Base-by-base conservation (phyloP, 495 filamentous ascomycete genomes). In the Penicillium flavigenum region DNA sequence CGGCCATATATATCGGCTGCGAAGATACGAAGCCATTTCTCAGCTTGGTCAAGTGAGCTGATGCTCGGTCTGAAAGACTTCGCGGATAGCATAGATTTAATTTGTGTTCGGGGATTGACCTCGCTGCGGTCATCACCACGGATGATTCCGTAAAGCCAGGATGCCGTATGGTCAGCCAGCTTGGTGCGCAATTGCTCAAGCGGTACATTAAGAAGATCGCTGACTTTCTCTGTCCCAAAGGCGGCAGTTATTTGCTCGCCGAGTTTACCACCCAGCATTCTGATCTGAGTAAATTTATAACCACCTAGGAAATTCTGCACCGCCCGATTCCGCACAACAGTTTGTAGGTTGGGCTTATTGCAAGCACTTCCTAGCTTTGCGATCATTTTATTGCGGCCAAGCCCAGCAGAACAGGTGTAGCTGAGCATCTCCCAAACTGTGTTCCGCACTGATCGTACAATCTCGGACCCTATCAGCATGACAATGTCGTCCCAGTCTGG, bases 31-130 rank as follows among this genome's bases (percentile, higher is more conserved):
- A 98, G 76, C 94, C 94, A 98, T 63, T 85, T 88, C 7, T 83
- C 78, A 2, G 86, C 95, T 70, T 96, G 90, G 24, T 94, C 91
- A n/a, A 81, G 70, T 14, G 77, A 84, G 61, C 85, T 89, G 65
- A 98, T 90, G 58, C 79, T 86, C 1, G 94, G 94, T 6, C 91
- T 82, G 62, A 98, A 98, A 0, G 91, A 94, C 66, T 98, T 98
- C 44, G 94, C 92, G 2, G 90, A 96, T n/a, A 97, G 81, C 94
- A 98, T 98, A 20, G 88, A 92, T 66, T 98, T 97, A 69, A 96
- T 96, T 63, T 92, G 88, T 12, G 91, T 96, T 56, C 94, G 83
- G 36, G 92, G 80, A 63, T 91, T 96, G 62, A 98, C 91, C 72
- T 96, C 91, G 65, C 87, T 95, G 41, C 74, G 70, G 68, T 98